Evolutionary conservation across 1,284 basidiomycete genomes (phyloP).

Genomic region (Ustilago cynodontis): DNA sequence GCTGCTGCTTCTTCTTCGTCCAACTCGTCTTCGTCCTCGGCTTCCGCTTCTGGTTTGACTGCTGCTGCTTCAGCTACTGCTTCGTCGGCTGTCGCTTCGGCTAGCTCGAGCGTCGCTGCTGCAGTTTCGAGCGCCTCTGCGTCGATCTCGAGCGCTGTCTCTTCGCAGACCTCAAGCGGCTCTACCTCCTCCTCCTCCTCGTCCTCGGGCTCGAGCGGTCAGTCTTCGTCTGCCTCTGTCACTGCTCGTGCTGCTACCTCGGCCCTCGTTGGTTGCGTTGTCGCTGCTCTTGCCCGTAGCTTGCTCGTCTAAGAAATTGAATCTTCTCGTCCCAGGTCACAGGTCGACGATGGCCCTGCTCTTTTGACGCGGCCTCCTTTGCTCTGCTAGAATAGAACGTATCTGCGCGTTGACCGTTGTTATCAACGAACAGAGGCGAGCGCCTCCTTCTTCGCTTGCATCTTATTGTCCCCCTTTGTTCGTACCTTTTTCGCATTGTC

Average conservation of each 20-base stretch:
- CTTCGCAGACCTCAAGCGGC: slow-evolving; percentile 22
- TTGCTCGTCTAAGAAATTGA: slow-evolving; percentile 22
- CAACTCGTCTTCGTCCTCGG: slow-evolving; percentile 14
- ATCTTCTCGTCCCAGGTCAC: not conserved
- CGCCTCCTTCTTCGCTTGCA: not conserved
- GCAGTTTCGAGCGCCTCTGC: not conserved
- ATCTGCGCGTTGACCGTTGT: not conserved
- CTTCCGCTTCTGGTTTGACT: slow-evolving; percentile 17
- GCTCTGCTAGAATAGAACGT: not conserved
- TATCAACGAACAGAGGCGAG: not conserved
- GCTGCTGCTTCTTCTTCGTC: slow-evolving; percentile 16
- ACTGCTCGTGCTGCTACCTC: slow-evolving; percentile 27
- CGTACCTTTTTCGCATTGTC: not conserved
- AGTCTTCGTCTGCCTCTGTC: slow-evolving; percentile 29
- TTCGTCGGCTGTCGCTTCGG: slow-evolving; percentile 16
- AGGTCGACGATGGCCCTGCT: not conserved
- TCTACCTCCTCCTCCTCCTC: too few species aligned
- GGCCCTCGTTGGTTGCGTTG: slow-evolving; percentile 36
- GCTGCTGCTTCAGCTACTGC: slow-evolving; percentile 14
- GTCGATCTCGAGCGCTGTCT: slow-evolving; percentile 16
- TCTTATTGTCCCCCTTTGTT: slow-evolving; percentile 8
- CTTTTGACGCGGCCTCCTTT: not conserved
- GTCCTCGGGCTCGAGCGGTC: slow-evolving; percentile 23
- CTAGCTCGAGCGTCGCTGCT: slow-evolving; percentile 1
- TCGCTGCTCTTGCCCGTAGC: slow-evolving; percentile 37